These are phyloP conservation scores for Aspergillus cejpii DNA, from an alignment of 2,329 filamentous ascomycete genomes.

Conservation along the genomic window DNA sequence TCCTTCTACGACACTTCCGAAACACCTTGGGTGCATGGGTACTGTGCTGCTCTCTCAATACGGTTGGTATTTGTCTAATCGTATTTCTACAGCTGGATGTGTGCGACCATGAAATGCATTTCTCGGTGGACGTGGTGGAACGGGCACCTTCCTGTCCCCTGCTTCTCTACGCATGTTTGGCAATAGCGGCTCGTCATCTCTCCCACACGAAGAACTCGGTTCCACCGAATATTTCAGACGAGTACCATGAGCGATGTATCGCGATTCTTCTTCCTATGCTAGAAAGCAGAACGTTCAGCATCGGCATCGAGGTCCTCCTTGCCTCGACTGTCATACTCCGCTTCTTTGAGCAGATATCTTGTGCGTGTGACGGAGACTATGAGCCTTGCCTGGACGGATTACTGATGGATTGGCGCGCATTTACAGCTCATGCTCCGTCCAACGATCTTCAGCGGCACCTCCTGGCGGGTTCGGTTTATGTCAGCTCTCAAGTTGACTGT, in stretches of 20 bases:
- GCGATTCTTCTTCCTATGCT: slow-evolving; percentile 31
- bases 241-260: slow-evolving; percentile 33
- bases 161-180: slow-evolving; percentile 30
- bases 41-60: slow-evolving; percentile 1
- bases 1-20: slow-evolving; percentile 31
- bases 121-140: slow-evolving; percentile 28
- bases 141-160: slow-evolving; percentile 27
- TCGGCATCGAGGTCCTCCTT: slow-evolving; percentile 30
- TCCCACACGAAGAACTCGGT: slow-evolving; percentile 27
- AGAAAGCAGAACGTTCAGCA: slow-evolving; percentile 27
- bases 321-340: slow-evolving; percentile 32
- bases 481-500: slow-evolving; percentile 31
- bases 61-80: slow-evolving; percentile 8
- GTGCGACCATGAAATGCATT: slow-evolving; percentile 28
- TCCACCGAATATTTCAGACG: slow-evolving; percentile 25
- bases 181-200: slow-evolving; percentile 31
- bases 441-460: slow-evolving; percentile 32
- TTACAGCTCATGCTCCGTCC: slow-evolving; percentile 27
- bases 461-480: slow-evolving; percentile 32
- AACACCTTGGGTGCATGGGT: slow-evolving; percentile 31
- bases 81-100: slow-evolving; percentile 25
- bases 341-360: slow-evolving; percentile 34
- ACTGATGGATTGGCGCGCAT: slow-evolving; percentile 2
- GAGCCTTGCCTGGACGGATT: neutral
- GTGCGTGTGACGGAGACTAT: slow-evolving; percentile 14